Conservation (phyloP, 2,329 filamentous ascomycete species). For the Fonsecaea multimorphosa region DNA sequence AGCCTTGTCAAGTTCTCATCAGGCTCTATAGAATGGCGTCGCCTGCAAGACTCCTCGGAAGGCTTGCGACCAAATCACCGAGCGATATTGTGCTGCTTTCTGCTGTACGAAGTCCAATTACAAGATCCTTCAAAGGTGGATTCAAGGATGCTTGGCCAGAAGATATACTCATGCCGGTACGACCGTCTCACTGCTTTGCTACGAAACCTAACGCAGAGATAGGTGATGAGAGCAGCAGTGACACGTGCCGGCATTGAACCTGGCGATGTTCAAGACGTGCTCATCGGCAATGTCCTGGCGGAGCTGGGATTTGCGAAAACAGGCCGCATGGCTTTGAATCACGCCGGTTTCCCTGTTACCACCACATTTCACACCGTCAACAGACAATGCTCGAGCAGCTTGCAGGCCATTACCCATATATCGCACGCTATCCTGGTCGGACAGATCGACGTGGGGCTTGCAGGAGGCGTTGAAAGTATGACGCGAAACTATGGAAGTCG, state of each 20-base stretch:
- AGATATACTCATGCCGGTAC: conserved; percentile 59
- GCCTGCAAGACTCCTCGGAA: background rate
- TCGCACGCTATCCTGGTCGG: conserved; percentile 81
- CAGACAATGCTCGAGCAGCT: conserved; percentile 94
- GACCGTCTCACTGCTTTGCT: background rate
- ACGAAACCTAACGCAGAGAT: background rate
- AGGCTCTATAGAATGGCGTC: background rate
- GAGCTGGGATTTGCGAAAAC: conserved; percentile 10
- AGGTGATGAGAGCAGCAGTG: conserved; percentile 5
- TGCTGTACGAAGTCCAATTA: conserved; percentile 82
- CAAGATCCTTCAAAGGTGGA: conserved; percentile 85
- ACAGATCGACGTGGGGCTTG: conserved; percentile 83
- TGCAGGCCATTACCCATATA: conserved; percentile 93
- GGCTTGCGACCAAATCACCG: background rate
- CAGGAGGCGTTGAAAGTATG: conserved; percentile 89
- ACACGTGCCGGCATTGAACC: background rate
- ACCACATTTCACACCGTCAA: conserved; percentile 80
- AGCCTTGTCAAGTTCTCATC: background rate
- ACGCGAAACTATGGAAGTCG: conserved; percentile 46
- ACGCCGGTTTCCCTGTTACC: conserved; percentile 54
- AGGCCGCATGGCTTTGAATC: background rate
- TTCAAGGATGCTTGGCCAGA: conserved; percentile 68
- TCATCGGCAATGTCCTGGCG: background rate
- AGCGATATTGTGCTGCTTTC: conserved; percentile 9
- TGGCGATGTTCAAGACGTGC: background rate